Conservation (phyloP, 1,139 yeast species). For the Saccharomyces hybrid region DNA sequence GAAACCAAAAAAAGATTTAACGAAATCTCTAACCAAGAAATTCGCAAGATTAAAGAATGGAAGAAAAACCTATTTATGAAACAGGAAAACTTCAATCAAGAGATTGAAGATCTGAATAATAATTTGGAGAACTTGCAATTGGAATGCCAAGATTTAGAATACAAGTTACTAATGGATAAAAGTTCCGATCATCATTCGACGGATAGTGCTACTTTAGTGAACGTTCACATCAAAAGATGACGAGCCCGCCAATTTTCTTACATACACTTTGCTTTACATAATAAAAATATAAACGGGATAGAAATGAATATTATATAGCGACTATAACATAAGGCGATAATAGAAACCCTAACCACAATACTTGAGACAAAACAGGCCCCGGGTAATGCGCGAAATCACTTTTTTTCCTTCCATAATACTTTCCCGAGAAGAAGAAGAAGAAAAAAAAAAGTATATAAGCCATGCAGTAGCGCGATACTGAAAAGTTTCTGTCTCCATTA, state of each 20-base stretch:
- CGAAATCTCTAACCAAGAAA: slow-evolving; percentile 47
- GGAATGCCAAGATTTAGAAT: slow-evolving; percentile 31
- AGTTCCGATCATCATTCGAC: slow-evolving; percentile 1
- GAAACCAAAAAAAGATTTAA: slow-evolving; percentile 42
- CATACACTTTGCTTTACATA: not conserved
- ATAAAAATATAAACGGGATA: not conserved
- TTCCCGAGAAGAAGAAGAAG: not conserved
- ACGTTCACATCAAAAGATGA: slow-evolving; percentile 1
- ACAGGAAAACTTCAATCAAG: slow-evolving; percentile 51
- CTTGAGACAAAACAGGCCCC: not conserved
- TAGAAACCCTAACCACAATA: not conserved
- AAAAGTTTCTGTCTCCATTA: not conserved
- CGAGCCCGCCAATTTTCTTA: not conserved
- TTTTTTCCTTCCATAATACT: too few species aligned
- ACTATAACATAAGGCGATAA: not conserved
- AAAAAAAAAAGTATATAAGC: not conserved
- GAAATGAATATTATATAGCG: not conserved
- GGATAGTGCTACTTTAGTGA: slow-evolving; percentile 3
- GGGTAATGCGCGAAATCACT: not conserved
- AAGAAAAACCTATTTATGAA: slow-evolving; percentile 47
- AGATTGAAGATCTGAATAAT: slow-evolving; percentile 42
- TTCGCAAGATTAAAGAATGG: slow-evolving; percentile 60
- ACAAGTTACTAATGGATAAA: not conserved
- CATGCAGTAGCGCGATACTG: not conserved
- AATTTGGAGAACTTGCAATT: slow-evolving; percentile 36